Evolutionary conservation across 768 basidiomycete species (phyloP).

Genomic region (Guyanaporus albipodus): DNA sequence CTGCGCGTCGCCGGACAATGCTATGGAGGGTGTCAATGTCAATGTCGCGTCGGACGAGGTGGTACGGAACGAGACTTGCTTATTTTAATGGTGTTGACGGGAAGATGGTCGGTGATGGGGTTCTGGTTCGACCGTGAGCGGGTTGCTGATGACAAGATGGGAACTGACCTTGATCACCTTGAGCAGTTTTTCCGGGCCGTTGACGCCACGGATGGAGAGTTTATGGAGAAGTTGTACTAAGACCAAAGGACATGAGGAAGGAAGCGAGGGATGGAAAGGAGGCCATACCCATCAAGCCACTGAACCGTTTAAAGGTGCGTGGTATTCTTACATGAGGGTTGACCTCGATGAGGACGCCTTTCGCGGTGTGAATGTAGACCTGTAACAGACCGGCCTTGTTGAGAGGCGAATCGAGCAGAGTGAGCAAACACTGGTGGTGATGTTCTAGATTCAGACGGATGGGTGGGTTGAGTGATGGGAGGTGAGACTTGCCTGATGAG

Average conservation of each 20-base stretch:
- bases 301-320: slow-evolving; percentile 97
- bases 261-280: neutral
- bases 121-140: too few species aligned
- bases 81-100: slow-evolving; percentile 92
- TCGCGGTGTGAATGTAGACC: slow-evolving; percentile 97
- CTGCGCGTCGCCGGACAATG: slow-evolving; percentile 88
- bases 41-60: slow-evolving; percentile 1
- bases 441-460: too few species aligned
- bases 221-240: slow-evolving; percentile 96
- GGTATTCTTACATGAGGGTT: slow-evolving; percentile 98
- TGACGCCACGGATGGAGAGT: slow-evolving; percentile 91
- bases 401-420: slow-evolving; percentile 92
- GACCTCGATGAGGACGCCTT: slow-evolving; percentile 94
- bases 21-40: slow-evolving; percentile 39
- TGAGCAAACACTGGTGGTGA: slow-evolving; percentile 93
- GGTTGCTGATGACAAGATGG: too few species aligned
- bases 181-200: slow-evolving; percentile 93
- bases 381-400: slow-evolving; percentile 97
- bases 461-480: too few species aligned
- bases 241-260: slow-evolving; percentile 3
- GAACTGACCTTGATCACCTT: slow-evolving; percentile 87
- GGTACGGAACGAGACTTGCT: slow-evolving; percentile 52
- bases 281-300: slow-evolving; percentile 89
- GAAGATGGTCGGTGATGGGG: slow-evolving; percentile 91
- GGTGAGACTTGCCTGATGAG: slow-evolving; percentile 98